Conservation (phyloP, 345 rosid species). For the Nasturtium officinale region DNA sequence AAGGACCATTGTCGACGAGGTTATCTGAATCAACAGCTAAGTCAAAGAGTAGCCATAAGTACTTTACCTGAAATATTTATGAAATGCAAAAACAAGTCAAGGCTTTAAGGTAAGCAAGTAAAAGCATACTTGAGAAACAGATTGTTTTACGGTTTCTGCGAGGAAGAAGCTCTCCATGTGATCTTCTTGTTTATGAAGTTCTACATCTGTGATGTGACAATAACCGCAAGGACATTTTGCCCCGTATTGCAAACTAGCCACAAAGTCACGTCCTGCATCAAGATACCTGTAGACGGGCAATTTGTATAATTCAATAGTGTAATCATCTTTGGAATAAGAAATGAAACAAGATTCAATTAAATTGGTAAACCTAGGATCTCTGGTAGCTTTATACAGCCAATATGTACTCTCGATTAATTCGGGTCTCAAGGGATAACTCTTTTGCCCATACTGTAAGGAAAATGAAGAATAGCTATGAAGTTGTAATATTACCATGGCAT, state of each 20-base stretch:
- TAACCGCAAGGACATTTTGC: constrained; percentile 96
- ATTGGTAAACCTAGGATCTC: constrained; percentile 74
- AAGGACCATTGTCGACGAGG: constrained; percentile 97
- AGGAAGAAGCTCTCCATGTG: constrained; percentile 99
- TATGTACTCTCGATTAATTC: constrained; percentile 96
- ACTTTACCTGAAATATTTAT: constrained; percentile 68
- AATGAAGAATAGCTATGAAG: constrained; percentile 20
- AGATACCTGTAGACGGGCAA: constrained; percentile 58
- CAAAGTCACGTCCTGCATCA: constrained; percentile 92
- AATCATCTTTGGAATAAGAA: neutral
- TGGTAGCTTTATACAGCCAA: constrained; percentile 97
- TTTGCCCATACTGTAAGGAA: constrained; percentile 79
- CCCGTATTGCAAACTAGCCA: constrained; percentile 88
- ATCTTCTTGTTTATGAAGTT: constrained; percentile 80
- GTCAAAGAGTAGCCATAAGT: constrained; percentile 97
- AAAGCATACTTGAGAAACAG: constrained; percentile 18
- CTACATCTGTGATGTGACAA: constrained; percentile 95
- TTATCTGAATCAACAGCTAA: constrained; percentile 86
- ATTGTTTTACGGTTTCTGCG: constrained; percentile 82
- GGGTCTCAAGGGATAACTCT: constrained; percentile 97
- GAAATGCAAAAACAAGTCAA: constrained; percentile 22
- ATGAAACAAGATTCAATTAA: neutral
- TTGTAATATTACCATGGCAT: constrained; percentile 5
- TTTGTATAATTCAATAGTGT: constrained; percentile 8
- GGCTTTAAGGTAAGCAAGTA: neutral